phyloP scores from a whole-genome alignment of 495 filamentous ascomycete genomes.

The Parachaetomium inaequale region DNA sequence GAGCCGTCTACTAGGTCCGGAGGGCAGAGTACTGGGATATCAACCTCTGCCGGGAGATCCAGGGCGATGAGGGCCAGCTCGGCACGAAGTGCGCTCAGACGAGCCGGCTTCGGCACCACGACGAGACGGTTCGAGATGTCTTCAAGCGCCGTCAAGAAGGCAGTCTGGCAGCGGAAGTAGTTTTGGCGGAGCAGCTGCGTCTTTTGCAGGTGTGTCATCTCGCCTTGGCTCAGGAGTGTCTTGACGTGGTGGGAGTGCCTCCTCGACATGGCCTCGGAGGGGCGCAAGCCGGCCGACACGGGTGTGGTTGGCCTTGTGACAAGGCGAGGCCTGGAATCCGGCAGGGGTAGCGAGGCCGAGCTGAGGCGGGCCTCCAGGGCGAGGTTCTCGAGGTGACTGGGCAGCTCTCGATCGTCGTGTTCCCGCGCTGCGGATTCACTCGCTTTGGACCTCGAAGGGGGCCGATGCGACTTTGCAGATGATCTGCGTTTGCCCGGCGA shows the following conservation, averaged over 20 bases:
- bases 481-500: constrained; percentile 28
- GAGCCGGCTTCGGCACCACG: constrained; percentile 67
- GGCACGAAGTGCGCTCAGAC: constrained; percentile 69
- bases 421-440: constrained; percentile 22
- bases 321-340: constrained; percentile 49
- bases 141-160: constrained; percentile 67
- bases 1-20: constrained; percentile 61
- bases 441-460: constrained; percentile 13
- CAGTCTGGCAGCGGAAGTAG: constrained; percentile 70
- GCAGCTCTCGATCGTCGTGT: constrained; percentile 19
- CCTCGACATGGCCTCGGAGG: constrained; percentile 45
- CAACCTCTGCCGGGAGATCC: constrained; percentile 70
- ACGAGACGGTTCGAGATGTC: constrained; percentile 74
- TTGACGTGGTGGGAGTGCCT: constrained; percentile 50
- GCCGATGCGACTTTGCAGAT: not conserved
- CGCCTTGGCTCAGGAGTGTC: constrained; percentile 46
- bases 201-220: constrained; percentile 55
- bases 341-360: constrained; percentile 62
- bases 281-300: constrained; percentile 50
- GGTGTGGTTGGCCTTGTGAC: constrained; percentile 47
- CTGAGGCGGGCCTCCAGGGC: constrained; percentile 52
- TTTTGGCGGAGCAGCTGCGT: constrained; percentile 63
- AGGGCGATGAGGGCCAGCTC: constrained; percentile 70
- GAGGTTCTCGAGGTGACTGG: constrained; percentile 40
- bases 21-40: constrained; percentile 72